Conservation (phyloP, 495 filamentous ascomycete genomes). For the Penicillium chermesinum region DNA sequence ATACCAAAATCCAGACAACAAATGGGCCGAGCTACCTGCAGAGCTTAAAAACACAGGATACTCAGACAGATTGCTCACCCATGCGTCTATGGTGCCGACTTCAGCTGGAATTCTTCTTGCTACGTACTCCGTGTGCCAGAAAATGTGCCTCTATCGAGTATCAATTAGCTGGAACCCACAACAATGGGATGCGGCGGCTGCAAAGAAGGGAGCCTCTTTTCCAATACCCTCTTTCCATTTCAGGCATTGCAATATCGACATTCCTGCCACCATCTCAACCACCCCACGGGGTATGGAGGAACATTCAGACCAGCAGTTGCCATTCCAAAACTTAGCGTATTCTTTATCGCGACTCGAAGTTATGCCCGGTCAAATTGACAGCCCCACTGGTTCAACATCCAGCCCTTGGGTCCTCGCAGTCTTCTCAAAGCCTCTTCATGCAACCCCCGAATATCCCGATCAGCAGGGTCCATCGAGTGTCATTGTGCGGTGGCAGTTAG, state of each 20-base stretch:
- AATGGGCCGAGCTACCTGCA: slow-evolving; percentile 59
- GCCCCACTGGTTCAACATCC: slow-evolving; percentile 40
- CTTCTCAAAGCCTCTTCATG: slow-evolving; percentile 56
- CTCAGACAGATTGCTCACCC: slow-evolving; percentile 67
- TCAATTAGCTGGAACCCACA: slow-evolving; percentile 44
- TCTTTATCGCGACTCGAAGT: slow-evolving; percentile 63
- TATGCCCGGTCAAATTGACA: slow-evolving; percentile 54
- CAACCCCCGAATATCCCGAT: slow-evolving; percentile 44
- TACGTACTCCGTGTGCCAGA: slow-evolving; percentile 60
- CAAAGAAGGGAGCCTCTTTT: slow-evolving; percentile 31
- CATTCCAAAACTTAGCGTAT: slow-evolving; percentile 42
- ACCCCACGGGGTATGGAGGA: slow-evolving; percentile 21
- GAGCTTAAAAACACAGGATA: slow-evolving; percentile 66
- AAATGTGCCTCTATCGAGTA: slow-evolving; percentile 60
- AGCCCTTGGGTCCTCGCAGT: slow-evolving; percentile 64
- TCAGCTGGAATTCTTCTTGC: slow-evolving; percentile 56
- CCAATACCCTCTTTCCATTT: slow-evolving; percentile 41
- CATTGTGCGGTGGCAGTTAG: slow-evolving; percentile 74
- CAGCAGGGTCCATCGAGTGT: slow-evolving; percentile 60
- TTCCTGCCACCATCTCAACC: slow-evolving; percentile 28
- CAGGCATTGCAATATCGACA: slow-evolving; percentile 38
- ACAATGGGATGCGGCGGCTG: slow-evolving; percentile 34
- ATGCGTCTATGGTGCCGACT: slow-evolving; percentile 73
- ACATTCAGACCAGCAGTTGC: slow-evolving; percentile 25
- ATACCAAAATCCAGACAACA: slow-evolving; percentile 61